Base-by-base conservation (phyloP, 257 asterid genomes). In the Solanum tarijense region DNA sequence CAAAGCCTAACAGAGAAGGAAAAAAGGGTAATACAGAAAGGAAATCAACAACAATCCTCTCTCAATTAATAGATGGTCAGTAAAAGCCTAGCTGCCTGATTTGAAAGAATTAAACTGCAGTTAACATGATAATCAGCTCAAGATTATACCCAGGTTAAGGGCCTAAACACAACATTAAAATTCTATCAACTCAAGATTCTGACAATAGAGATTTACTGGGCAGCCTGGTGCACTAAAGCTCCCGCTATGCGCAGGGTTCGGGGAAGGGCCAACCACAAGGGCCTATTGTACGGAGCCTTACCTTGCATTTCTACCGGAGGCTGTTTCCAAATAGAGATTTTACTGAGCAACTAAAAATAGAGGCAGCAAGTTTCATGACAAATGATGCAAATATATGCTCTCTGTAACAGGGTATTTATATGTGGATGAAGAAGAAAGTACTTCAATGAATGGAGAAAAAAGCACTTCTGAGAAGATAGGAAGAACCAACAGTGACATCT, bases 1-100 rank as follows among this genome's bases (percentile, higher is more conserved):
- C 99, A 97, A 73, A 97, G 94, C 98, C 99, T 97, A 84, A 89
- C 74, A 43, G 83, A 83, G 79, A 62, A 86, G 39, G 86, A 86
- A 85, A 35, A 10, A 20, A 83, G 79, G 36, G 35, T 10, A 62
- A 46, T 46, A 46, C 55, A 16, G 66, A 81, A 29, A 29, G 65
- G 60, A 81, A 43, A 81, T 27, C 35, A 27, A 46, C 25, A 27
- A 16, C 39, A 81, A 43, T 46, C 41, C 85, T 46, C 85, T 81
- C 41, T 46, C 41, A 29, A 48, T 43, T 18, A 46, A 46, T 46
- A 81, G 66, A 41, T 78, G 62, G 85, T 18, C 68, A 27, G 39
- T 81, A 25, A 81, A 81, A 46, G 68, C 39, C 18, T 81, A 18
- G 68, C 85, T 81, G 68, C 39, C 39, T 46, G 41, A 65, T 81